These are phyloP conservation scores for Erodium texanum DNA, from an alignment of 441 rosid species.

Conservation along the genomic window DNA sequence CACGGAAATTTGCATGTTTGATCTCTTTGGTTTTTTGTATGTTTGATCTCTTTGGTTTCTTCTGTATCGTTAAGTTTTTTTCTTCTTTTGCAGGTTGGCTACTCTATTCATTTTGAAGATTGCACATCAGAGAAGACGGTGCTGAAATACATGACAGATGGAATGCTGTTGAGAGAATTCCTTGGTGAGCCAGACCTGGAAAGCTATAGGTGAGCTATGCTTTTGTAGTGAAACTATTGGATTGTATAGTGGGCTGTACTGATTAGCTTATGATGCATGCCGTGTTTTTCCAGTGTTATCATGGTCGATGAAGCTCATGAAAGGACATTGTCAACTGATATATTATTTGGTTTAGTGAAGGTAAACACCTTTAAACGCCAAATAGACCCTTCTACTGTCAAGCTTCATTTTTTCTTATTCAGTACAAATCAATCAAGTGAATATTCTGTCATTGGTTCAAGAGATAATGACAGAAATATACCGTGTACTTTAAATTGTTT, in stretches of 20 bases:
- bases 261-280: slow-evolving; percentile 15
- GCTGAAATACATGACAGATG: slow-evolving; percentile 95
- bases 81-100: slow-evolving; percentile 52
- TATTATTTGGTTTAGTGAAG: slow-evolving; percentile 87
- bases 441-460: neutral
- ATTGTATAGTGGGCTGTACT: slow-evolving; percentile 3
- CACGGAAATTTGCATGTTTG: neutral
- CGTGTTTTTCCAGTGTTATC: slow-evolving; percentile 51
- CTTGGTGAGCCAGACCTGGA: slow-evolving; percentile 93
- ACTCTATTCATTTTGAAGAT: slow-evolving; percentile 95
- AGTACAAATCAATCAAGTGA: neutral
- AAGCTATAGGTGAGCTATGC: slow-evolving; percentile 60
- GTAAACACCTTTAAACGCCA: slow-evolving; percentile 31
- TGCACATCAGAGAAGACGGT: slow-evolving; percentile 95
- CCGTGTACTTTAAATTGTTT: too few species aligned
- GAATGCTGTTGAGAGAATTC: slow-evolving; percentile 91
- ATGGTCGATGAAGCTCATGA: slow-evolving; percentile 99
- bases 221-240: slow-evolving; percentile 4
- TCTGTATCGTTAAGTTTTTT: neutral
- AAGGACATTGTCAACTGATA: slow-evolving; percentile 93
- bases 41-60: slow-evolving; percentile 1
- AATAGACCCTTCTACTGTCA: neutral
- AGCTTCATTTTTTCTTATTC: neutral
- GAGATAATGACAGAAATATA: too few species aligned
- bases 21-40: slow-evolving; percentile 2